phyloP scores from a whole-genome alignment of 148 eudicot species.

The Camellia sinensis region DNA sequence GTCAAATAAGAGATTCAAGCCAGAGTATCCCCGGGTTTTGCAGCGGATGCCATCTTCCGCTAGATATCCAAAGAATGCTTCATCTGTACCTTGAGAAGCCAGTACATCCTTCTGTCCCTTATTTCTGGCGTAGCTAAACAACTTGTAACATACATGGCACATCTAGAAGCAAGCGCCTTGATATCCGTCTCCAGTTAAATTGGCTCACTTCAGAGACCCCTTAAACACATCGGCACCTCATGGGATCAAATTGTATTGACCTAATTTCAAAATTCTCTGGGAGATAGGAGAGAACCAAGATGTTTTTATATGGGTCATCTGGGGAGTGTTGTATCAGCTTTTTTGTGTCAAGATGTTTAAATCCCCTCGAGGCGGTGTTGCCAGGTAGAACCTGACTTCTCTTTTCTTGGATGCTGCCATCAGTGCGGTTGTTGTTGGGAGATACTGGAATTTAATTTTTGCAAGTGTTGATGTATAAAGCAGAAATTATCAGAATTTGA shows the following conservation, averaged over 20 bases:
- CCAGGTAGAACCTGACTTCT: not conserved
- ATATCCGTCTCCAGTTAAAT: conserved; percentile 10
- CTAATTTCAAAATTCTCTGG: not conserved
- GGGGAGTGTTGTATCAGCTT: not conserved
- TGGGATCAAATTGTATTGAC: not conserved
- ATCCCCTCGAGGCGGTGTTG: not conserved
- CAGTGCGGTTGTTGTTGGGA: not conserved
- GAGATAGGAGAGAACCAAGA: not conserved
- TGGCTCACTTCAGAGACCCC: not conserved
- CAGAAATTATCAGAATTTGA: not conserved
- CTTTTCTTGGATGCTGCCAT: not conserved
- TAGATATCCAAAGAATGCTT: conserved; percentile 55
- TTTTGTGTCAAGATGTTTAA: not conserved
- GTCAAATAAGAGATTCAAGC: conserved; percentile 53
- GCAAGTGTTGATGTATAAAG: conserved; percentile 2
- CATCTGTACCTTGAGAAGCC: conserved; percentile 50
- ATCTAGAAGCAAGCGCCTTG: conserved; percentile 3
- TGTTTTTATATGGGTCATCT: not conserved
- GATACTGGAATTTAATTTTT: not conserved
- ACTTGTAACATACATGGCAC: not conserved
- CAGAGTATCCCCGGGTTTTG: conserved; percentile 47
- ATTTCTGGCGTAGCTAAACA: conserved; percentile 1
- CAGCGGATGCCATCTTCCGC: conserved; percentile 55
- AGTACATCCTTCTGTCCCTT: not conserved
- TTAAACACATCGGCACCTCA: not conserved